Evolutionary conservation across 2,329 filamentous ascomycete species (phyloP).

Genomic region (Pseudogymnoascus sp.): DNA sequence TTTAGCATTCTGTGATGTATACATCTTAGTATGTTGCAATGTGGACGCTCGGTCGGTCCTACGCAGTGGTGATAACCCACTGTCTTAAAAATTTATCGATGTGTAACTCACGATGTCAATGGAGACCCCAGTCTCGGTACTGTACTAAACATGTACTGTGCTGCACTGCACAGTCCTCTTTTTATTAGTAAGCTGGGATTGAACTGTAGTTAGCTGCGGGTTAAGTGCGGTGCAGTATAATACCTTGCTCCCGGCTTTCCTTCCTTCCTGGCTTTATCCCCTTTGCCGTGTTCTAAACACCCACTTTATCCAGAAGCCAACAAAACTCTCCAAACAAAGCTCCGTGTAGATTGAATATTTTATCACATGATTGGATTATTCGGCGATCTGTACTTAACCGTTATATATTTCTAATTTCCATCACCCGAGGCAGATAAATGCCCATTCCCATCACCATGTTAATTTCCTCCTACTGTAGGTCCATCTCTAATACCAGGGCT

Average conservation of each 20-base stretch:
- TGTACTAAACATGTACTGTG: background rate
- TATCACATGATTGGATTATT: background rate
- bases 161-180: background rate
- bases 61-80: background rate
- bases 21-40: background rate
- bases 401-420: background rate
- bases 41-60: background rate
- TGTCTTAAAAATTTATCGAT: background rate
- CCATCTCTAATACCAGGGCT: background rate
- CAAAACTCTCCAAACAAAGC: background rate
- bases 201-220: background rate
- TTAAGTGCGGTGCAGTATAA: background rate
- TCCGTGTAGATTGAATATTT: background rate
- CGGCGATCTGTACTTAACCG: background rate
- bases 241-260: background rate
- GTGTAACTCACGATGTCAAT: background rate
- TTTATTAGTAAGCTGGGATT: background rate
- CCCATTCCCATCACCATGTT: background rate
- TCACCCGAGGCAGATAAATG: background rate
- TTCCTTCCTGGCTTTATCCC: background rate
- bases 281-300: background rate
- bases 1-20: background rate
- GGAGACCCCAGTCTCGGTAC: background rate
- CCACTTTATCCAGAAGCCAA: background rate
- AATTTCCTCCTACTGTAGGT: background rate